Percentiles rank a stretch among this genome's conserved stretches.
phyloP scores from a whole-genome alignment of 2,329 filamentous ascomycete species.

The Tympanopsis confertula region DNA sequence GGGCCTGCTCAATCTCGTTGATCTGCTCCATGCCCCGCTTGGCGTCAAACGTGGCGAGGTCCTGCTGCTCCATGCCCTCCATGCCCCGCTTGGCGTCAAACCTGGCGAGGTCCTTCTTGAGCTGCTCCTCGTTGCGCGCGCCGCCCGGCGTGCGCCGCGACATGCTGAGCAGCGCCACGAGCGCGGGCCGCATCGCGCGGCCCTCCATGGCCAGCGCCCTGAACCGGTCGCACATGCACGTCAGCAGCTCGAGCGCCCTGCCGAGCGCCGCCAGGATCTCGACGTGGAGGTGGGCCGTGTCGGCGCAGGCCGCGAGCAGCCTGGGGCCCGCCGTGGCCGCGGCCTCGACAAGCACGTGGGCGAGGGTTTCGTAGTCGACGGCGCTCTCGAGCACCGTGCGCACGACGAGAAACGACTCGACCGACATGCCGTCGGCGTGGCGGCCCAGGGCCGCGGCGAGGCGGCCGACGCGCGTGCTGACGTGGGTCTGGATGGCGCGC shows the following conservation, averaged over 20 bases:
- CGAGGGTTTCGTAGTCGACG: constrained; percentile 67
- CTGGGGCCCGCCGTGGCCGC: too few species aligned
- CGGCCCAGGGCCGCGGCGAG: constrained; percentile 14
- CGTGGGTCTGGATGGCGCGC: neutral
- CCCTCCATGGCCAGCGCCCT: neutral
- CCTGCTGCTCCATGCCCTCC: neutral
- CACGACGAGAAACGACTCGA: constrained; percentile 51
- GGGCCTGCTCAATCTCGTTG: neutral
- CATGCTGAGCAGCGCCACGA: neutral
- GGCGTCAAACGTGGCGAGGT: neutral
- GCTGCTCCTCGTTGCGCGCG: neutral
- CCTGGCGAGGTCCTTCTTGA: neutral
- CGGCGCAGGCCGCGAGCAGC: neutral
- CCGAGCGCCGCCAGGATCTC: neutral
- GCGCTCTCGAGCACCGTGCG: constrained; percentile 63
- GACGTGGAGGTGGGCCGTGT: neutral
- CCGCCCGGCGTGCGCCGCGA: too few species aligned
- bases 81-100: neutral
- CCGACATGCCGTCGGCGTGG: constrained; percentile 29
- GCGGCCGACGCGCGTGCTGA: neutral
- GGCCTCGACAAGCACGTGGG: constrained; percentile 50
- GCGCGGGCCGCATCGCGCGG: too few species aligned
- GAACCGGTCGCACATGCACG: too few species aligned
- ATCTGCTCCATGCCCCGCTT: neutral
- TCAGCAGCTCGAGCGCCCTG: neutral